Evolutionary conservation across 169 alveolate species (phyloP).

Genomic region (Babesia microti): DNA sequence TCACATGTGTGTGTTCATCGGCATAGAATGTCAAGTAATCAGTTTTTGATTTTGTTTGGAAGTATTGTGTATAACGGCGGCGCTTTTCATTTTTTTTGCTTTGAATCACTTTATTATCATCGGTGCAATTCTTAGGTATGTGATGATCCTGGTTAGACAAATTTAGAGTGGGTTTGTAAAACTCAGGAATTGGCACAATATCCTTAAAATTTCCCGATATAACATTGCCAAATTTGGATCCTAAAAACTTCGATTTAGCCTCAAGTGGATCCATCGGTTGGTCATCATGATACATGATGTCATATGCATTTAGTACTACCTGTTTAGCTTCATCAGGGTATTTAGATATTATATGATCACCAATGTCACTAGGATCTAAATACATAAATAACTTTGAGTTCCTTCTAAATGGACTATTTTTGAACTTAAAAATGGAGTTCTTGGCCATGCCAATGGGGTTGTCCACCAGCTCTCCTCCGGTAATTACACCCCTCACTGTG

Average conservation of each 20-base stretch:
- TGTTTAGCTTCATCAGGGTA: conserved; percentile 30
- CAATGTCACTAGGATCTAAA: conserved; percentile 54
- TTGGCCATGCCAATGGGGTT: conserved; percentile 30
- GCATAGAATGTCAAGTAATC: conserved; percentile 77
- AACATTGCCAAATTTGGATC: too few relatives aligned
- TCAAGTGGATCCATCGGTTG: too few relatives aligned
- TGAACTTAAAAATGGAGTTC: conserved; percentile 9
- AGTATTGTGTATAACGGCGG: conserved; percentile 27
- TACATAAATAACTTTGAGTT: conserved; percentile 43
- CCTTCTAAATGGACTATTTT: conserved; percentile 24
- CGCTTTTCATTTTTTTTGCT: conserved; percentile 3
- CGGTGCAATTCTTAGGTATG: not conserved
- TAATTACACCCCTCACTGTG: conserved; percentile 67
- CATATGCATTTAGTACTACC: conserved; percentile 60
- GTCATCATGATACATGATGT: conserved; percentile 65
- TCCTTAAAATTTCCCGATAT: too few relatives aligned
- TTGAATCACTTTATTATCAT: not conserved
- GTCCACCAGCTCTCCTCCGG: conserved; percentile 61
- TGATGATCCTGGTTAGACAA: too few relatives aligned
- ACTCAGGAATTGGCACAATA: too few relatives aligned
- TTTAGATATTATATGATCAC: conserved; percentile 38
- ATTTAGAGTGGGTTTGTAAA: too few relatives aligned
- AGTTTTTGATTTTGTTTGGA: conserved; percentile 52
- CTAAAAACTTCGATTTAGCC: too few relatives aligned
- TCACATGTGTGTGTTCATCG: conserved; percentile 76